Evolutionary conservation across 495 filamentous ascomycete species (phyloP), one percentile per base, ranked within the genome.

Genomic region (Xylaria intraflava): DNA sequence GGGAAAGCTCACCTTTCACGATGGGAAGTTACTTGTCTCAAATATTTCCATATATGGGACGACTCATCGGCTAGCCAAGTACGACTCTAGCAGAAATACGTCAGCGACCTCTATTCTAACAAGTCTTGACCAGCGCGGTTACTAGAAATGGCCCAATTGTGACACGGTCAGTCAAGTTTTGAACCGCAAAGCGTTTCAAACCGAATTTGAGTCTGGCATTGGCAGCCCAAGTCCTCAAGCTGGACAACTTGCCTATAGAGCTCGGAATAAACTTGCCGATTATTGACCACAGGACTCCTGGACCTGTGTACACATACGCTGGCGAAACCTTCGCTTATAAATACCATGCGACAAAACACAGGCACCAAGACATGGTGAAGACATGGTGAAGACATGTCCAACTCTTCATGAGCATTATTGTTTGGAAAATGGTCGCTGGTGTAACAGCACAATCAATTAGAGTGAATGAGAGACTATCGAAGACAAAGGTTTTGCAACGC

Each of bases 401-500:
- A 39, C 22, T 26, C 12, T 3, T 6, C 24, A 47, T 24, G 6
- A 47, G 20, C 8, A n/a, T 46, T 27, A n/a, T 20, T 26, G 27
- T 35, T 26, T 22, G 42, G 19, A 27, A 48, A 49, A 11, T 36
- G 27, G 8, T 36, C 35, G 36, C 38, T 6, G 11, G 52, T 55
- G 52, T 43, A 36, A 55, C 52, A 9, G 11, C 40, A 22, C 17
- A 49, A 38, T 49, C 39, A 55, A 47, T 46, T 26, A 49, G 19
- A 43, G 27, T 17, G 33, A 54, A 49, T 38, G 52, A 55, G 22
- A 36, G 52, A 43, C 20, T 55, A 55, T 49, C 26, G 26, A 55
- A 55, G 7, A 14, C 14, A 49, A 55, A n/a, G 8, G 16, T 35
- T 20, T 38, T 31, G 52, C 43, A 19, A 36, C 52, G 45, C 44